These are phyloP conservation scores for Saururus chinensis DNA, from an alignment of 164 flowering plant species.

Conservation along the genomic window DNA sequence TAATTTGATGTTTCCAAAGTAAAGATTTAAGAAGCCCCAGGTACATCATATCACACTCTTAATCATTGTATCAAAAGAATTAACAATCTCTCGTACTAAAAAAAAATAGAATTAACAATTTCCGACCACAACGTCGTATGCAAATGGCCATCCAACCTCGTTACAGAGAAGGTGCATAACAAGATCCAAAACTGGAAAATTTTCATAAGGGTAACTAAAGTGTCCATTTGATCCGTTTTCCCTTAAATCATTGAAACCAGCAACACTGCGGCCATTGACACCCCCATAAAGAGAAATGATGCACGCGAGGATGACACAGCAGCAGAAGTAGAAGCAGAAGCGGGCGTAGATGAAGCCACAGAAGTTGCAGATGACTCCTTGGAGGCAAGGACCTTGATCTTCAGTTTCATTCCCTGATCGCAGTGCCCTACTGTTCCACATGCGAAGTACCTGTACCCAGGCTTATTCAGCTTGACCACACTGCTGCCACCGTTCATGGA, in stretches of 20 bases:
- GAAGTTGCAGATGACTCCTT: slow-evolving; percentile 16
- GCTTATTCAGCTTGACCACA: slow-evolving; percentile 40
- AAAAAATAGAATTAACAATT: no score
- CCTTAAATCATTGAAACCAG: not conserved
- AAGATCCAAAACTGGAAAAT: no score
- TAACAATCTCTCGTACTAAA: no score
- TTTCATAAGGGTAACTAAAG: no score
- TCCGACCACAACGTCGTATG: no score
- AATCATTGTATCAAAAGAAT: no score
- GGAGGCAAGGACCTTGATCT: slow-evolving; percentile 31
- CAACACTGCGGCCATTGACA: not conserved
- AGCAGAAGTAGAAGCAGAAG: slow-evolving; percentile 9
- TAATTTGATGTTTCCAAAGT: no score
- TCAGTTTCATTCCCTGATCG: slow-evolving; percentile 61
- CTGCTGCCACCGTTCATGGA: slow-evolving; percentile 45
- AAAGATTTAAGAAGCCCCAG: no score
- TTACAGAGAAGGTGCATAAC: no score
- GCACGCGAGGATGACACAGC: not conserved
- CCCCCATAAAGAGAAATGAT: not conserved
- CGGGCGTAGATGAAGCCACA: slow-evolving; percentile 13
- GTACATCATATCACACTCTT: no score
- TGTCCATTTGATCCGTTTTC: no score
- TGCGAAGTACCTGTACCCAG: slow-evolving; percentile 55
- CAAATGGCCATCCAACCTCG: no score
- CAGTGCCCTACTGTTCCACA: slow-evolving; percentile 69